phyloP scores from a whole-genome alignment of 1,139 yeast genomes.

The Spathaspora sp. region DNA sequence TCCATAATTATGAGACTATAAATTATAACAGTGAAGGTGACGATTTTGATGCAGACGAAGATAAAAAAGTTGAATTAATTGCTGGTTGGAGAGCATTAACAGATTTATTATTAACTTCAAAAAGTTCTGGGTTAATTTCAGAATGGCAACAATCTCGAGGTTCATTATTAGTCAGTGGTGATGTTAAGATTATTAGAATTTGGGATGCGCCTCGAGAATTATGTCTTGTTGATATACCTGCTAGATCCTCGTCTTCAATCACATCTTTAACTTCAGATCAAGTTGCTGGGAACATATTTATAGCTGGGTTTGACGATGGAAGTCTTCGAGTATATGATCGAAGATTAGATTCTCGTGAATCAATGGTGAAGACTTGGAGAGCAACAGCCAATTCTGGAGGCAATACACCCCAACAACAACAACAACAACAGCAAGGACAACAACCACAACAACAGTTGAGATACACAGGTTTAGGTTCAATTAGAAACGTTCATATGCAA shows the following conservation, averaged over 20 bases:
- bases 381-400: slow-evolving; percentile 13
- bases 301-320: slow-evolving; percentile 95
- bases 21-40: slow-evolving; percentile 30
- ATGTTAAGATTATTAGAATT: slow-evolving; percentile 82
- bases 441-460: not conserved
- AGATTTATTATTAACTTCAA: slow-evolving; percentile 76
- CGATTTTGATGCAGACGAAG: slow-evolving; percentile 25
- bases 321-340: slow-evolving; percentile 87
- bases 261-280: slow-evolving; percentile 92
- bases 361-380: slow-evolving; percentile 84
- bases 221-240: slow-evolving; percentile 85
- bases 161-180: slow-evolving; percentile 88
- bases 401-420: slow-evolving; percentile 1
- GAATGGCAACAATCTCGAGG: slow-evolving; percentile 99
- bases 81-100: slow-evolving; percentile 94
- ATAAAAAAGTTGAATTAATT: slow-evolving; percentile 53
- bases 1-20: slow-evolving; percentile 49
- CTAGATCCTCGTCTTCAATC: slow-evolving; percentile 85
- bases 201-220: slow-evolving; percentile 98
- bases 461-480: slow-evolving; percentile 43
- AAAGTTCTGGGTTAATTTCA: slow-evolving; percentile 79
- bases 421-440: slow-evolving; percentile 4
- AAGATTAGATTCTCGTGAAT: slow-evolving; percentile 78
- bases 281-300: slow-evolving; percentile 87
- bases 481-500: slow-evolving; percentile 89